phyloP scores from a whole-genome alignment of 2,329 filamentous ascomycete genomes.

The Pseudocercospora macadamiae region DNA sequence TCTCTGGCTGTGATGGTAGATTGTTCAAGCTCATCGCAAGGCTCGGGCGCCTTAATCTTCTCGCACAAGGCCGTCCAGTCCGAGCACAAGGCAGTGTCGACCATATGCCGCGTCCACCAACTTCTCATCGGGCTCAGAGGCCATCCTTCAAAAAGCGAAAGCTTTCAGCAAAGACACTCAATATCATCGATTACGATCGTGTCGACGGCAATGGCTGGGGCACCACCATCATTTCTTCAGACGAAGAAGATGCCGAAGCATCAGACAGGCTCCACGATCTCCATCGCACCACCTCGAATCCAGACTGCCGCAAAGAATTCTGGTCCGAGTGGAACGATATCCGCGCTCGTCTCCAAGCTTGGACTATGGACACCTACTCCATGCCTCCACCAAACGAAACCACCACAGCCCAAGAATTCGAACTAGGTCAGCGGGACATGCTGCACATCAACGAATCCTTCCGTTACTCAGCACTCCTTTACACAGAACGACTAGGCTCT shows the following conservation, averaged over 20 bases:
- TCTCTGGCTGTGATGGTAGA: conserved; percentile 82
- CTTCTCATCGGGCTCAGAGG: conserved; percentile 23
- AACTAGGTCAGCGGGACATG: conserved; percentile 66
- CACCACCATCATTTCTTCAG: conserved; percentile 39
- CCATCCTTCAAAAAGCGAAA: conserved; percentile 6
- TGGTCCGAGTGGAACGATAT: conserved; percentile 87
- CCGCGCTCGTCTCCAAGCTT: conserved; percentile 73
- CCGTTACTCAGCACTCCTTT: conserved; percentile 84
- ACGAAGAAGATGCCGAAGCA: conserved; percentile 47
- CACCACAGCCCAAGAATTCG: conserved; percentile 28
- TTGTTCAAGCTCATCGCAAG: conserved; percentile 85
- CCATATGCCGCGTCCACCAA: conserved; percentile 11
- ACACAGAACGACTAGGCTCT: conserved; percentile 83
- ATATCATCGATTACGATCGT: conserved; percentile 54
- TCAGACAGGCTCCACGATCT: conserved; percentile 27
- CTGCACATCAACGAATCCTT: conserved; percentile 86
- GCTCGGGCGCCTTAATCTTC: conserved; percentile 79
- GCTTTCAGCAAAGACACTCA: conserved; percentile 13
- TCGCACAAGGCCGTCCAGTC: conserved; percentile 68
- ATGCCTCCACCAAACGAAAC: conserved; percentile 4
- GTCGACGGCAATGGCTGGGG: conserved; percentile 71
- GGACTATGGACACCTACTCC: conserved; percentile 68
- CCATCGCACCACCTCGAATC: conserved; percentile 28
- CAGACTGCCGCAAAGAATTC: conserved; percentile 65
- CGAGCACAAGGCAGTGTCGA: conserved; percentile 16